Conservation (phyloP, 2,329 filamentous ascomycete genomes). For the Apiospora hydei region DNA sequence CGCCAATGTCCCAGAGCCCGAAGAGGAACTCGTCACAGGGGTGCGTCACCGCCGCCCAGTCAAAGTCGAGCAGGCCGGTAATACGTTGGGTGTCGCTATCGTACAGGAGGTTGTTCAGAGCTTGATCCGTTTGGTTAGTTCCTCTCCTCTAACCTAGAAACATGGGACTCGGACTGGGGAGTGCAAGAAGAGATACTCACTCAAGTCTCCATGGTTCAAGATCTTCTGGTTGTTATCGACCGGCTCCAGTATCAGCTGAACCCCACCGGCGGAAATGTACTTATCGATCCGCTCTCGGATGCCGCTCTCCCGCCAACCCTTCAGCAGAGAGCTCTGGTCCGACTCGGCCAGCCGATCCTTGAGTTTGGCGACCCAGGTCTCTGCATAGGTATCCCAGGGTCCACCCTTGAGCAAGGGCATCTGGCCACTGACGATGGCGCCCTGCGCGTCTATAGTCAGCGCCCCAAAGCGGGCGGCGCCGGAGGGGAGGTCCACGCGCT, state of each 20-base stretch:
- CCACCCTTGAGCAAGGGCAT: constrained; percentile 27
- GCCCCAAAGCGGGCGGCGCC: constrained; percentile 32
- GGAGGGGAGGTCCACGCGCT: constrained; percentile 31
- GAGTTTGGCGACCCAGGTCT: constrained; percentile 24
- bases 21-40: constrained; percentile 37
- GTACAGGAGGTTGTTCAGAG: constrained; percentile 39
- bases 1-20: constrained; percentile 34
- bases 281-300: constrained; percentile 27
- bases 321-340: constrained; percentile 25
- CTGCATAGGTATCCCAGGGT: constrained; percentile 24
- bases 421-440: constrained; percentile 31
- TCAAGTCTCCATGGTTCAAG: constrained; percentile 39
- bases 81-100: constrained; percentile 33
- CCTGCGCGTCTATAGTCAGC: constrained; percentile 31
- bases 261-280: constrained; percentile 27
- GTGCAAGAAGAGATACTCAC: constrained; percentile 29
- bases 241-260: constrained; percentile 26
- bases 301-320: constrained; percentile 25
- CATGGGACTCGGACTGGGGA: no score
- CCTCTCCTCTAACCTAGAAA: background rate
- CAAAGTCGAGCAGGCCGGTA: constrained; percentile 40
- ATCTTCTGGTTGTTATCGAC: constrained; percentile 30
- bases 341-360: constrained; percentile 23
- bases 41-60: constrained; percentile 36
- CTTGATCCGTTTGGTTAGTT: constrained; percentile 26